Conservation (phyloP, 2,329 filamentous ascomycete genomes). For the Aspergillus unguis region DNA sequence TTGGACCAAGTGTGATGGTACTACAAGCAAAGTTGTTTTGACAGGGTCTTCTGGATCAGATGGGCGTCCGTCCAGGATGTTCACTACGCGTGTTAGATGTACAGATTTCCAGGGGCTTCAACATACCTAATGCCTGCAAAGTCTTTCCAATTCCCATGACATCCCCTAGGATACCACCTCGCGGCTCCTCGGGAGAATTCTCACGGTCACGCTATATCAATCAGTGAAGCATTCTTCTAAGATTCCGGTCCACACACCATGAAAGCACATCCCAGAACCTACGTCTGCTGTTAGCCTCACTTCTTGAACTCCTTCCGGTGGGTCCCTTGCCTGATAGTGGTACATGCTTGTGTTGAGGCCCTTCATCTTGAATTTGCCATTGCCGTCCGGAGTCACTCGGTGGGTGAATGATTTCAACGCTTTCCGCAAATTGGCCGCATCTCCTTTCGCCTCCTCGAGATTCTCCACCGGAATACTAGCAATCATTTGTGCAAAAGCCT, state of each 20-base stretch:
- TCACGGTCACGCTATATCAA: conserved; percentile 32
- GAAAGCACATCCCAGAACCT: conserved; percentile 32
- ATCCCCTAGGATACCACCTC: conserved; percentile 40
- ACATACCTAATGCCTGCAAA: conserved; percentile 33
- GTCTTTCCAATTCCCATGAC: conserved; percentile 45
- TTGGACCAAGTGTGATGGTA: conserved; percentile 29
- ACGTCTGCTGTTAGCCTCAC: conserved; percentile 6
- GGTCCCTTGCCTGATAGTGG: conserved; percentile 32
- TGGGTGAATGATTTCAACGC: conserved; percentile 30
- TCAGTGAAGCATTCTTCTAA: conserved; percentile 9
- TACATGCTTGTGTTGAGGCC: conserved; percentile 34
- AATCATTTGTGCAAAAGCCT: conserved; percentile 34
- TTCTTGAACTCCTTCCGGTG: background rate
- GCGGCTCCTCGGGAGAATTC: conserved; percentile 20
- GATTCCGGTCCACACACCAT: conserved; percentile 26
- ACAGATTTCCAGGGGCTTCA: background rate
- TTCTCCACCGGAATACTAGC: conserved; percentile 28
- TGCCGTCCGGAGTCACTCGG: conserved; percentile 25
- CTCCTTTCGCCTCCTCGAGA: conserved; percentile 20
- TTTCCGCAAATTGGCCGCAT: conserved; percentile 22
- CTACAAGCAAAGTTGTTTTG: conserved; percentile 38
- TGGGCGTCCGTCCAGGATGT: conserved; percentile 35
- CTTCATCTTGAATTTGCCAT: conserved; percentile 31
- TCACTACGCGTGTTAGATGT: conserved; percentile 23
- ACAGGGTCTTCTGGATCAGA: conserved; percentile 14